Evolutionary conservation across 2,329 filamentous ascomycete genomes (phyloP).

Genomic region (Ceratocystiopsis brevicomis): DNA sequence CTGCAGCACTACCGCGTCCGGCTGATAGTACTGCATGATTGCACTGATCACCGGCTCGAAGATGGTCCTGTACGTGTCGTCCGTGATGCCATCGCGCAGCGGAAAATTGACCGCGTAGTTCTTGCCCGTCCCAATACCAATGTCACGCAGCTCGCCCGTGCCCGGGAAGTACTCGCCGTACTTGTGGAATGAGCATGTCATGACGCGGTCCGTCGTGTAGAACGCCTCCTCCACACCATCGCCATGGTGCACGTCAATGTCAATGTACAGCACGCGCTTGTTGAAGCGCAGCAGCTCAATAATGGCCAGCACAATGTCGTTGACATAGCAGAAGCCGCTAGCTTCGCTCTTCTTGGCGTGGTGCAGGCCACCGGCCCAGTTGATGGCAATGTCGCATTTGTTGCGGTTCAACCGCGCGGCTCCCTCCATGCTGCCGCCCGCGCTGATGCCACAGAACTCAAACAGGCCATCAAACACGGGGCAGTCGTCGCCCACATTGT

Average conservation of each 20-base stretch:
- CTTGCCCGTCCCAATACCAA: conserved; percentile 72
- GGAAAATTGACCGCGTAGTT: conserved; percentile 86
- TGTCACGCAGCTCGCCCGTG: conserved; percentile 71
- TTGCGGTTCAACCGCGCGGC: conserved; percentile 75
- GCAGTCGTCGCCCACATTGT: conserved; percentile 92
- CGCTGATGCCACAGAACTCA: conserved; percentile 87
- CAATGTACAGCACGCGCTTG: conserved; percentile 90
- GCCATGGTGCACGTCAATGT: conserved; percentile 75
- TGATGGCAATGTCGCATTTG: conserved; percentile 92
- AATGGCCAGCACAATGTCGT: conserved; percentile 90
- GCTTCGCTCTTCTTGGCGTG: conserved; percentile 96
- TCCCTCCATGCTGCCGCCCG: conserved; percentile 84
- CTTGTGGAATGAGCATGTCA: conserved; percentile 91
- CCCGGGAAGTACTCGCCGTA: conserved; percentile 94
- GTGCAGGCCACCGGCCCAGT: conserved; percentile 93
- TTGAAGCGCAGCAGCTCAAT: conserved; percentile 80
- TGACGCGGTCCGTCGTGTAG: conserved; percentile 64
- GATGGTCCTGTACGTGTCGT: conserved; percentile 72
- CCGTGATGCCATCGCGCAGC: conserved; percentile 78
- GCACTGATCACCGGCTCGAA: conserved; percentile 79
- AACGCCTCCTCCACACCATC: conserved; percentile 77
- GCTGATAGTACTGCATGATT: conserved; percentile 74
- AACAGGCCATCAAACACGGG: conserved; percentile 97
- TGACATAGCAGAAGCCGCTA: conserved; percentile 95
- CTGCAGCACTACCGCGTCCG: conserved; percentile 83